Evolutionary conservation across 2,329 filamentous ascomycete genomes (phyloP), one percentile per base, ranked within the genome.

Genomic region (Gliomastix tumulicola): DNA sequence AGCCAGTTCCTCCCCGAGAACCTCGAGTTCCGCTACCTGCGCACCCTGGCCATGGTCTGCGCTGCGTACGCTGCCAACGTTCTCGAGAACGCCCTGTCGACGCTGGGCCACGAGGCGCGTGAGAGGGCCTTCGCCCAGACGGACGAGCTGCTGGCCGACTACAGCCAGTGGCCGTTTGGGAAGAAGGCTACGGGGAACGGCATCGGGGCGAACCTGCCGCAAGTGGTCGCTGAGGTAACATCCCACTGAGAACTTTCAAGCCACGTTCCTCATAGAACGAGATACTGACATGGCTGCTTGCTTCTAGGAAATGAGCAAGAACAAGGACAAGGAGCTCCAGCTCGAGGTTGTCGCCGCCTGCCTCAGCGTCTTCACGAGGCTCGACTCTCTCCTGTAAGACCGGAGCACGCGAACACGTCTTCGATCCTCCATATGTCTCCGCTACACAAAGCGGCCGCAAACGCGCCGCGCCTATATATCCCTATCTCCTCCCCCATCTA

Each of bases 51-150:
- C 50, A 95, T 98, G 89, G 88, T 98, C 37, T 98, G 92, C 66
- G 92, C 90, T 35, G 90, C 92, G 32, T 97, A 98, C 62, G 92
- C 92, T 32, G 92, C 92, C 43, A 98, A 98, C 54, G 92, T 98
- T 20, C 76, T 98, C 40, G 92, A 98, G 68, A 98, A 98, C 56
- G 92, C 90, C n/a, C 69, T 98, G 51, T 87, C 86, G 39, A 94
- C 86, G 12, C 77, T 98, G 44, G 88, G 89, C 48, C 92, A 97
- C 57, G 92, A 98, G 68, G 82, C 90, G 38, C 74, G 92, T 49
- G 92, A 98, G 65, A 75, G 90, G 48, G 90, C 92, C 5, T 98
- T 97, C 62, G 88, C 88, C 28, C 90, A 97, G 68, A 94, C 95
- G 15, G 92, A 98, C 60, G 92, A 97, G 65, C 67, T 98, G 46